Evolutionary conservation across 768 basidiomycete genomes (phyloP).

Genomic region (Boletus patriciae): DNA sequence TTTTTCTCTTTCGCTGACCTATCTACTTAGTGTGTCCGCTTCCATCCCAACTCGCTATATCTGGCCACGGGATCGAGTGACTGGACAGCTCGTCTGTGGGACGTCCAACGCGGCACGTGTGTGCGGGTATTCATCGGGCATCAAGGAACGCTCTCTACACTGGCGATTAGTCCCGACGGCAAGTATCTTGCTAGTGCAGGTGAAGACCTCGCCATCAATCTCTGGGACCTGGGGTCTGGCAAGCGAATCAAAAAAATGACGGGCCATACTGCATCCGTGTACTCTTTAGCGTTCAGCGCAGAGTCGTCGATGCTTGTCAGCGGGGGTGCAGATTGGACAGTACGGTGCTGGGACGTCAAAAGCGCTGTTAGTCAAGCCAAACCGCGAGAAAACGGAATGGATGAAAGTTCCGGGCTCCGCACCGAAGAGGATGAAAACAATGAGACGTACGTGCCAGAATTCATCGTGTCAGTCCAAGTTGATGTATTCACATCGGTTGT

Average conservation of each 20-base stretch:
- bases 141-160: conserved; percentile 79
- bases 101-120: conserved; percentile 93
- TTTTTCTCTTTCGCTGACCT: conserved; percentile 4
- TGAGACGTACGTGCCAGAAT: conserved; percentile 63
- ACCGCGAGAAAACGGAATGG: conserved; percentile 54
- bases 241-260: conserved; percentile 94
- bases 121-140: conserved; percentile 96
- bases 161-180: conserved; percentile 93
- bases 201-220: conserved; percentile 88
- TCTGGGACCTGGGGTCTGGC: conserved; percentile 97
- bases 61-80: conserved; percentile 96
- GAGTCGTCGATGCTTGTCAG: conserved; percentile 91
- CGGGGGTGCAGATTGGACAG: conserved; percentile 92
- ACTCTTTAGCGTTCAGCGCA: conserved; percentile 87
- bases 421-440: conserved; percentile 51
- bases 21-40: conserved; percentile 76
- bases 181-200: conserved; percentile 90
- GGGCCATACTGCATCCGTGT: conserved; percentile 86
- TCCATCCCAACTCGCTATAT: conserved; percentile 97
- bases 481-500: conserved; percentile 9
- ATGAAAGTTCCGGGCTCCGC: conserved; percentile 34
- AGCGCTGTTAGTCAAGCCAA: conserved; percentile 66
- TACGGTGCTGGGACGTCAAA: conserved; percentile 98
- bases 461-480: not conserved
- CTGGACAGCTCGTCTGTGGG: conserved; percentile 95